A percentile compares a stretch with the other conserved stretches of the same genome.
Conservation (phyloP, 345 rosid genomes). For the Microthlaspi erraticum region DNA sequence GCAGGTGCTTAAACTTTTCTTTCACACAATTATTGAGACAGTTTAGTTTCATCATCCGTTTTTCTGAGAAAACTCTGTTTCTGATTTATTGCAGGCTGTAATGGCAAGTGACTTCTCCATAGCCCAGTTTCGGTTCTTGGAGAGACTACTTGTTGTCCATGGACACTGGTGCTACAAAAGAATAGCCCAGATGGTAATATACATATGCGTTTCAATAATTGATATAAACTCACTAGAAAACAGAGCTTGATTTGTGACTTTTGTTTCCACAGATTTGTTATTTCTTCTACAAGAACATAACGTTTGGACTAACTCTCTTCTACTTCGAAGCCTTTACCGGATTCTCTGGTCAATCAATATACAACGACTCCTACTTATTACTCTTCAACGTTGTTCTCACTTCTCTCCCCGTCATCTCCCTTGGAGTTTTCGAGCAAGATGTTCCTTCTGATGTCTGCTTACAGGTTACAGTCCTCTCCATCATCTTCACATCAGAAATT, state of each 20-base stretch:
- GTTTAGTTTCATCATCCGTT: not conserved
- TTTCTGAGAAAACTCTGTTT: not conserved
- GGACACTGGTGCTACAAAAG: constrained; percentile 89
- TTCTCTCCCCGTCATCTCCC: constrained; percentile 76
- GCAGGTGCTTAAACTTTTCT: constrained; percentile 57
- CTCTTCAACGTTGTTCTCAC: constrained; percentile 76
- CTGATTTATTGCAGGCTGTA: constrained; percentile 60
- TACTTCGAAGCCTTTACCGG: constrained; percentile 69
- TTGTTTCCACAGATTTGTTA: constrained; percentile 59
- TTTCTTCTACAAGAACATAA: constrained; percentile 81
- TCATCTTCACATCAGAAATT: not conserved
- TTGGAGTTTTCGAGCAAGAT: constrained; percentile 82
- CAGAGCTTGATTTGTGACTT: constrained; percentile 30
- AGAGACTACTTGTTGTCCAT: constrained; percentile 73
- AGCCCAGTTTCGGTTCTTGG: constrained; percentile 74
- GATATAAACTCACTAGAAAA: constrained; percentile 18
- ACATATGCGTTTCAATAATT: constrained; percentile 14
- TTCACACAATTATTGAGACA: not conserved
- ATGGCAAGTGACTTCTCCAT: constrained; percentile 89
- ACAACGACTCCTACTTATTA: constrained; percentile 72
- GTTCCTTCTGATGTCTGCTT: constrained; percentile 79
- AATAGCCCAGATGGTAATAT: constrained; percentile 75
- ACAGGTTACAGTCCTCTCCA: constrained; percentile 49
- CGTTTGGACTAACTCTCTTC: constrained; percentile 83
- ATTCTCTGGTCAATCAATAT: constrained; percentile 72